Conservation (phyloP, 192 early-diverging fungal species). For the Entomortierella lignicola region DNA sequence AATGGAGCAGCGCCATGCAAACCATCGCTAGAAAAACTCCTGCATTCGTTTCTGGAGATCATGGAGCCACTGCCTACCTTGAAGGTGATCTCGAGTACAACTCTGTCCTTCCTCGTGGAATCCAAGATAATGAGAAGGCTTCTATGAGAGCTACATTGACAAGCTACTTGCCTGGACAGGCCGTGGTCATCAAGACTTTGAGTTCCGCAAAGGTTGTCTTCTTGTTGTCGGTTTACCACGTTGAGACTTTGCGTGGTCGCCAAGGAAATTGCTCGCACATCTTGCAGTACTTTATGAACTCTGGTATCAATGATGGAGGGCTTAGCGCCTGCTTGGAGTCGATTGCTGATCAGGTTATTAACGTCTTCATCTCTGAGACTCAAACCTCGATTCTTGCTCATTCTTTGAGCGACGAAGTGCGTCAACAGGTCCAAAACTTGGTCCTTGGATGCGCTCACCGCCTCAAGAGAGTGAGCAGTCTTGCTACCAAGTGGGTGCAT, state of each 20-base stretch:
- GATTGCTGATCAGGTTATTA: slow-evolving; percentile 75
- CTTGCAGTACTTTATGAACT: slow-evolving; percentile 85
- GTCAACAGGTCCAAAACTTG: slow-evolving; percentile 67
- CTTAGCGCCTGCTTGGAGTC: slow-evolving; percentile 79
- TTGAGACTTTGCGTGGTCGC: slow-evolving; percentile 83
- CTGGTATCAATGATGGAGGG: slow-evolving; percentile 82
- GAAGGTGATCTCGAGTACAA: slow-evolving; percentile 91
- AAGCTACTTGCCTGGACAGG: slow-evolving; percentile 64
- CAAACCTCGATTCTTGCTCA: slow-evolving; percentile 55
- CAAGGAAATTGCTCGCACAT: slow-evolving; percentile 77
- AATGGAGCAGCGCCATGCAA: slow-evolving; percentile 73
- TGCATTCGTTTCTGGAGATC: slow-evolving; percentile 75
- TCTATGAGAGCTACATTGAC: slow-evolving; percentile 67
- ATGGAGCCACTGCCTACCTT: slow-evolving; percentile 73
- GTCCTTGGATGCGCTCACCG: slow-evolving; percentile 77
- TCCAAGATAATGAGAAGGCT: slow-evolving; percentile 60
- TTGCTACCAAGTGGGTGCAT: slow-evolving; percentile 73
- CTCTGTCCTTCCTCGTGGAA: slow-evolving; percentile 73
- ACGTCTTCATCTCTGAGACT: slow-evolving; percentile 62
- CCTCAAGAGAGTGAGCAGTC: slow-evolving; percentile 71
- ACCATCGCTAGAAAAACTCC: slow-evolving; percentile 88
- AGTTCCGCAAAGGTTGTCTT: slow-evolving; percentile 82
- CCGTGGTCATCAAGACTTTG: slow-evolving; percentile 66
- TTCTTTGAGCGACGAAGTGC: slow-evolving; percentile 56
- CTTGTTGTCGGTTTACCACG: slow-evolving; percentile 82